These are phyloP conservation scores for Xylariaceae sp. DNA, from an alignment of 2,329 filamentous ascomycete species.

Conservation along the genomic window DNA sequence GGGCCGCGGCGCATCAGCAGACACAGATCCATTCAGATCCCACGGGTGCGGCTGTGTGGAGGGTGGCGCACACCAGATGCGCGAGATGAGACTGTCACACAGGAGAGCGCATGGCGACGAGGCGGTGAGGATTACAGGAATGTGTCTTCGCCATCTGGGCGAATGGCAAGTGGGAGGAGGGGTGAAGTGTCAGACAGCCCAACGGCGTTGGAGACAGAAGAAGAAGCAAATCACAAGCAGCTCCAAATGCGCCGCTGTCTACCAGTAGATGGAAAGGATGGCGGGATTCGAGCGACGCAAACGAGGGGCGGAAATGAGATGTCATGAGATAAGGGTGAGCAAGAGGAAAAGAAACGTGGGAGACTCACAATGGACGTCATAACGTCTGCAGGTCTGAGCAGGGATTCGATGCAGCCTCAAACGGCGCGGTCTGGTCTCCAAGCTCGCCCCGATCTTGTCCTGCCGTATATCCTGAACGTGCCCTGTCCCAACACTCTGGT, in stretches of 20 bases:
- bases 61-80: background rate
- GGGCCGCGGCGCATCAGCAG: conserved; percentile 3
- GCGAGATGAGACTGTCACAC: conserved; percentile 7
- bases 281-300: conserved; percentile 11
- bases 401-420: conserved; percentile 13
- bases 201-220: background rate
- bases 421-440: background rate
- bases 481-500: conserved; percentile 15
- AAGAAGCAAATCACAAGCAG: conserved; percentile 11
- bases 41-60: background rate
- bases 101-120: background rate
- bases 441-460: background rate
- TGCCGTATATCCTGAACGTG: background rate
- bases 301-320: conserved; percentile 8
- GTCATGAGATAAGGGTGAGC: conserved; percentile 4
- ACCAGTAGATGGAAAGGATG: background rate
- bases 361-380: conserved; percentile 36
- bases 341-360: conserved; percentile 4
- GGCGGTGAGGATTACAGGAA: conserved; percentile 11
- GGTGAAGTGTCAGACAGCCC: conserved; percentile 13
- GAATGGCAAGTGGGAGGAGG: conserved; percentile 2
- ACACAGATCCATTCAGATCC: background rate
- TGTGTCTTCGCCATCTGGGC: background rate
- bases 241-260: background rate
- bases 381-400: conserved; percentile 23